These are phyloP conservation scores for Mycena olivaceomarginata DNA, from an alignment of 768 basidiomycete genomes.

Conservation along the genomic window DNA sequence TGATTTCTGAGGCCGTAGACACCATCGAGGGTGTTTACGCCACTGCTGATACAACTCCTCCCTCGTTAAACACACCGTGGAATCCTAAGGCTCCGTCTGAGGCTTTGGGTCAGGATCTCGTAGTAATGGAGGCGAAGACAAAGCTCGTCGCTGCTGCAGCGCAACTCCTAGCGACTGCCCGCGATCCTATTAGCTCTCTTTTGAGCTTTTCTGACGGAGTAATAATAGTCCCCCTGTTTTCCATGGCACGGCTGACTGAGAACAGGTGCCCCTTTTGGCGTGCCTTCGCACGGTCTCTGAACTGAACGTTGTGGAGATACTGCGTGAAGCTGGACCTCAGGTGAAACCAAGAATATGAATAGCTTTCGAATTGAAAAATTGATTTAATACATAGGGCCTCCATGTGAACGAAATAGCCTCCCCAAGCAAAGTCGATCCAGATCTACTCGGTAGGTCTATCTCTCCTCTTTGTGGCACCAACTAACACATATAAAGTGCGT, in stretches of 20 bases:
- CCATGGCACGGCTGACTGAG: conserved; percentile 22
- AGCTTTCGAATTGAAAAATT: conserved; percentile 14
- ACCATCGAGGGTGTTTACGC: conserved; percentile 15
- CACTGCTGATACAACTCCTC: neutral
- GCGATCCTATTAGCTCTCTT: conserved; percentile 32
- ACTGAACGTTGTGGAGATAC: conserved; percentile 57
- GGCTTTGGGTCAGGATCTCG: conserved; percentile 39
- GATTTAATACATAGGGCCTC: conserved; percentile 48
- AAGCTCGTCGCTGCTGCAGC: conserved; percentile 51
- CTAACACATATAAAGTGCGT: conserved; percentile 48
- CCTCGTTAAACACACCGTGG: conserved; percentile 8
- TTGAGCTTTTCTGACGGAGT: conserved; percentile 28
- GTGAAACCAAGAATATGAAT: conserved; percentile 27
- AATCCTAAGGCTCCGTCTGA: conserved; percentile 44
- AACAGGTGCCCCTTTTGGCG: conserved; percentile 33
- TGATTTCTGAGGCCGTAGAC: conserved; percentile 10
- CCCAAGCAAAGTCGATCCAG: conserved; percentile 50
- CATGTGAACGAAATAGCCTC: conserved; percentile 59
- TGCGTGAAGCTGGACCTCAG: conserved; percentile 55
- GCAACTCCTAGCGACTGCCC: conserved; percentile 46
- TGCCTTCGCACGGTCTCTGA: conserved; percentile 51
- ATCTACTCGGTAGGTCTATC: conserved; percentile 54
- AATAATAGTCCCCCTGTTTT: conserved; percentile 35
- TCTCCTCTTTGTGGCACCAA: neutral
- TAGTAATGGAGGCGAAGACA: conserved; percentile 37